Evolutionary conservation across 768 basidiomycete genomes (phyloP).

Genomic region (Infundibulicybe gibba): DNA sequence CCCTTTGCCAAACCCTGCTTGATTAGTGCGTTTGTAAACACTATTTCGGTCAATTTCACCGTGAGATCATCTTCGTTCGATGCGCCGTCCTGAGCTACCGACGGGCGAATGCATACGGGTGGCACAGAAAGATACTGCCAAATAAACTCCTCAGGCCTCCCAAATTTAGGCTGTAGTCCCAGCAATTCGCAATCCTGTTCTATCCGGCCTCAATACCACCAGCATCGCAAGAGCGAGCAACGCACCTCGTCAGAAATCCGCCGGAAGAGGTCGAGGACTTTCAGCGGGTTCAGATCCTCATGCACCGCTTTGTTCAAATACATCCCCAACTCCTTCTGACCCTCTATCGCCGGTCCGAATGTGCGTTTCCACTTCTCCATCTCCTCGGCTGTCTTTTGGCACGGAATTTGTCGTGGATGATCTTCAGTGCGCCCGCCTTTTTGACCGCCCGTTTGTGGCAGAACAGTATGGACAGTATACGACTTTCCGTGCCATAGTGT

Average conservation of each 20-base stretch:
- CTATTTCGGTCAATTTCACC: slow-evolving; percentile 95
- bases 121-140: slow-evolving; percentile 99
- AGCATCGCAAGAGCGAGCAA: background rate
- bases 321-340: slow-evolving; percentile 81
- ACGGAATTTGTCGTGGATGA: slow-evolving; percentile 96
- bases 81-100: slow-evolving; percentile 95
- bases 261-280: slow-evolving; percentile 89
- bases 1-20: slow-evolving; percentile 88
- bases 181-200: slow-evolving; percentile 90
- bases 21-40: slow-evolving; percentile 90
- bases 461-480: slow-evolving; percentile 93
- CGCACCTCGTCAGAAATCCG: slow-evolving; percentile 87
- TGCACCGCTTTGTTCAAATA: slow-evolving; percentile 85
- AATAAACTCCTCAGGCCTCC: slow-evolving; percentile 94
- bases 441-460: slow-evolving; percentile 95
- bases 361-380: slow-evolving; percentile 84
- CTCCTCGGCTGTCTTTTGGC: slow-evolving; percentile 90
- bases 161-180: slow-evolving; percentile 83
- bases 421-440: slow-evolving; percentile 91
- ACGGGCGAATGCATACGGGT: slow-evolving; percentile 95
- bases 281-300: slow-evolving; percentile 93
- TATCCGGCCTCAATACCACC: background rate
- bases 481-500: slow-evolving; percentile 83
- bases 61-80: slow-evolving; percentile 99
- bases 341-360: slow-evolving; percentile 78